phyloP scores from a whole-genome alignment of 805 yeast genomes.

The Citeromyces matritensis region DNA sequence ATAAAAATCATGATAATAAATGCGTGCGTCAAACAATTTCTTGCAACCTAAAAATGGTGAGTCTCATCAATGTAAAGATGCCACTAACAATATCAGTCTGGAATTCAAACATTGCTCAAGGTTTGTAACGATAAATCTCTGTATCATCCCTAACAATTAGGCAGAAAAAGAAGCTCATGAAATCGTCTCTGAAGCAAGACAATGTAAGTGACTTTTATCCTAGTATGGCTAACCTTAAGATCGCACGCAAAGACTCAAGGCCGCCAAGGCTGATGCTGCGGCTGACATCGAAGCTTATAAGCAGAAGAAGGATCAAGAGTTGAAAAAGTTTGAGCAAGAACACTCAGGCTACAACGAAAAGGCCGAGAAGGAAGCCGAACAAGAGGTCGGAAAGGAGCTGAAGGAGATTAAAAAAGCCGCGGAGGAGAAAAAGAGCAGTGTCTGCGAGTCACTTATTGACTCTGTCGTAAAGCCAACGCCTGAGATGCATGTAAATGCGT shows the following conservation, averaged over 20 bases:
- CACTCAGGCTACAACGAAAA: slow-evolving; percentile 60
- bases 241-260: slow-evolving; percentile 80
- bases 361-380: slow-evolving; percentile 5
- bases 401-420: slow-evolving; percentile 50
- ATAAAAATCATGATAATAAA: not conserved
- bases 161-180: slow-evolving; percentile 98
- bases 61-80: no score
- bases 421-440: slow-evolving; percentile 44
- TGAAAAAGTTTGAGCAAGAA: slow-evolving; percentile 48
- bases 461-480: slow-evolving; percentile 74
- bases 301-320: slow-evolving; percentile 68
- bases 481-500: slow-evolving; percentile 69
- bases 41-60: no score
- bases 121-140: slow-evolving; percentile 14
- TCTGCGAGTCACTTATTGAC: slow-evolving; percentile 62
- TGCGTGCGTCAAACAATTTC: not conserved
- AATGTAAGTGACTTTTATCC: slow-evolving; percentile 31
- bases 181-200: slow-evolving; percentile 85
- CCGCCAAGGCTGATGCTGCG: slow-evolving; percentile 89
- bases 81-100: slow-evolving; percentile 16
- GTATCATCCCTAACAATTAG: slow-evolving; percentile 12
- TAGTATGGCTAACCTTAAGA: slow-evolving; percentile 14
- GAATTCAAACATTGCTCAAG: slow-evolving; percentile 57
- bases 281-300: slow-evolving; percentile 80
- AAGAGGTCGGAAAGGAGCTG: slow-evolving; percentile 4